phyloP scores from a whole-genome alignment of 2,329 filamentous ascomycete species.

The Chaetomiaceae sp. region DNA sequence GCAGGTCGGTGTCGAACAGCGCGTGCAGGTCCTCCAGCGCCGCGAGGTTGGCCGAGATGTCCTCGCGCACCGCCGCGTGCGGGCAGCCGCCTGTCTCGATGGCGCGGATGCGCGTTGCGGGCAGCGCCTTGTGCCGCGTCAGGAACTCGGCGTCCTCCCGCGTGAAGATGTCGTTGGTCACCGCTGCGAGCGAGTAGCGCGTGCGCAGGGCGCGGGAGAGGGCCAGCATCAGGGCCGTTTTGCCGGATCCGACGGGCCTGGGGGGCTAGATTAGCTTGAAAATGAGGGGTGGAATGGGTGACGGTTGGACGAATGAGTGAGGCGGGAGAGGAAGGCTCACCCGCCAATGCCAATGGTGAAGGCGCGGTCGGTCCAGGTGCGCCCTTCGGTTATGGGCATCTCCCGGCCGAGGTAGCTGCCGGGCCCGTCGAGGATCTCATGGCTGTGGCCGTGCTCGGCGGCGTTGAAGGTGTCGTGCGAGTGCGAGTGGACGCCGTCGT shows the following conservation, averaged over 20 bases:
- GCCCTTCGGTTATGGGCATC: constrained; percentile 85
- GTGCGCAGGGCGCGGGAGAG: constrained; percentile 80
- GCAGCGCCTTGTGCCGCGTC: constrained; percentile 76
- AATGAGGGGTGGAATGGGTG: not conserved
- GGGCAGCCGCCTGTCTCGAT: constrained; percentile 98
- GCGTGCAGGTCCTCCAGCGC: constrained; percentile 84
- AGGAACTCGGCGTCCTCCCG: constrained; percentile 98
- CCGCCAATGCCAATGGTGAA: constrained; percentile 98
- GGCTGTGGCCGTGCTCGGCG: constrained; percentile 82
- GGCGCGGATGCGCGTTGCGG: constrained; percentile 76
- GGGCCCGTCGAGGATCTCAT: constrained; percentile 91
- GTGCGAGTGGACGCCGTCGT: constrained; percentile 30
- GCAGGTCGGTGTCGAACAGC: constrained; percentile 71
- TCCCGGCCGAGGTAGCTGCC: constrained; percentile 85
- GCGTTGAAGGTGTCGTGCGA: constrained; percentile 49
- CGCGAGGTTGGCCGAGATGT: constrained; percentile 89
- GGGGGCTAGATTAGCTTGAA: not conserved
- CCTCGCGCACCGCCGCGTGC: constrained; percentile 93
- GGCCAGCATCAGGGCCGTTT: constrained; percentile 93
- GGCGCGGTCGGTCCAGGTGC: constrained; percentile 80
- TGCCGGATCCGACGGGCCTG: constrained; percentile 92
- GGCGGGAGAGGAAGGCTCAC: constrained; percentile 42
- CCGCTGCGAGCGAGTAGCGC: constrained; percentile 80
- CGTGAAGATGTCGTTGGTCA: constrained; percentile 99
- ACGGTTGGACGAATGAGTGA: not conserved